Percentiles rank a stretch among this genome's conserved stretches.
phyloP scores from a whole-genome alignment of 306 rosid genomes.

The barrel medic (Medicago truncatula) region DNA sequence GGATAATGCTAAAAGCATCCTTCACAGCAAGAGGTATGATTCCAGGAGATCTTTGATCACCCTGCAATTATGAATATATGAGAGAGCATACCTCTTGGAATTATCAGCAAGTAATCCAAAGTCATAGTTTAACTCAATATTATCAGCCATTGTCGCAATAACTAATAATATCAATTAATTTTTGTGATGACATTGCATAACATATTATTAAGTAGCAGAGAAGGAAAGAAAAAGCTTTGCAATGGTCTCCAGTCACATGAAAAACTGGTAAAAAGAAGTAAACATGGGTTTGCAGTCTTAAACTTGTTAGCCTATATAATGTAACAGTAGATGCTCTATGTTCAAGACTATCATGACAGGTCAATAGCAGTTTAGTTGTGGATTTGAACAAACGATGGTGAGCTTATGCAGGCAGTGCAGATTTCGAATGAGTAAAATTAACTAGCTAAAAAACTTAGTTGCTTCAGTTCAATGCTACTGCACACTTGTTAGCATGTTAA shows the following conservation, averaged over 20 bases:
- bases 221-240: conserved; percentile 30
- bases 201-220: conserved; percentile 21
- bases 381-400: conserved; percentile 22
- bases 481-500: conserved; percentile 29
- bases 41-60: conserved; percentile 99
- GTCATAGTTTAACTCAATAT: conserved; percentile 26
- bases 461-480: conserved; percentile 9
- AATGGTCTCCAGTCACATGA: neutral
- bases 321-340: neutral
- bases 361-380: neutral
- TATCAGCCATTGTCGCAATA: conserved; percentile 23
- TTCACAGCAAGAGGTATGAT: conserved; percentile 97
- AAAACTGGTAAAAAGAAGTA: conserved; percentile 14
- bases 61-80: conserved; percentile 63
- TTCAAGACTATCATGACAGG: conserved; percentile 24
- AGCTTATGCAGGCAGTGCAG: conserved; percentile 13
- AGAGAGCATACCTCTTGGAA: conserved; percentile 21
- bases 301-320: conserved; percentile 20
- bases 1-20: conserved; percentile 98
- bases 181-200: conserved; percentile 19
- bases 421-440: conserved; percentile 12
- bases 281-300: neutral
- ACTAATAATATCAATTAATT: conserved; percentile 21
- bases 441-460: conserved; percentile 18
- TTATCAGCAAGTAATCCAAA: conserved; percentile 25